Conservation (phyloP, 1,284 basidiomycete genomes). For the Cutaneotrichosporon sp. region DNA sequence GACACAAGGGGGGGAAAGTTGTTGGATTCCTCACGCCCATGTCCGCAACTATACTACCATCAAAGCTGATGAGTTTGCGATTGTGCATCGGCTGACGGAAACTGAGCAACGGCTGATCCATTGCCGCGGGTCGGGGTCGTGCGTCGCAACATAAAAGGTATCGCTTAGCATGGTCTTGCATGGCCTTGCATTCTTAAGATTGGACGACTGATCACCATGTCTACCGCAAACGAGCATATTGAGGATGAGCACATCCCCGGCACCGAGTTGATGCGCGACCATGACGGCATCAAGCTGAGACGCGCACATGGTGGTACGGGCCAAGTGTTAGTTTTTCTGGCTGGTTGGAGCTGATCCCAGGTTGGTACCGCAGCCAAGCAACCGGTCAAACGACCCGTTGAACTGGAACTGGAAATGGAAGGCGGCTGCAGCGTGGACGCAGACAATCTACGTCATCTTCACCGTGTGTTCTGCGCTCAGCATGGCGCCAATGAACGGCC, state of each 20-base stretch:
- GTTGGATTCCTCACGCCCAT: no score
- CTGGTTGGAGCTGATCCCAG: conserved; percentile 3
- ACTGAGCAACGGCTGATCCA: no score
- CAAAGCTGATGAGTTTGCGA: no score
- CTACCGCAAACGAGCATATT: not conserved
- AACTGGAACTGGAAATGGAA: conserved; percentile 24
- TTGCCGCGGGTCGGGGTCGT: no score
- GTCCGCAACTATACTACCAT: no score
- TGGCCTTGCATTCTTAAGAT: no score
- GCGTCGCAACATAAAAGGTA: no score
- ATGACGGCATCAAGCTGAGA: conserved; percentile 13
- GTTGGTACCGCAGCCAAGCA: conserved; percentile 17
- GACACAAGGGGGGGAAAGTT: no score
- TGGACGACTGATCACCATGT: not conserved
- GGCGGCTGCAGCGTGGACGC: conserved; percentile 2
- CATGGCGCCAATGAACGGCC: conserved; percentile 20
- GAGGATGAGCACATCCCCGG: conserved; percentile 22
- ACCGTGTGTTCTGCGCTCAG: conserved; percentile 17
- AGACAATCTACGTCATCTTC: conserved; percentile 18
- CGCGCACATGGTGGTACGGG: conserved; percentile 3
- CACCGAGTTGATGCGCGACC: conserved; percentile 24
- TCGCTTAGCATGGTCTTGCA: no score
- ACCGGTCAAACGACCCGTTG: conserved; percentile 14
- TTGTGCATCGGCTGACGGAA: no score
- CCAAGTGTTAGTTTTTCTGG: conserved; percentile 8